Evolutionary conservation across 108 stramenopile species (phyloP), one percentile per base, ranked within the genome.

Genomic region (Stephanodiscus minutulus): DNA sequence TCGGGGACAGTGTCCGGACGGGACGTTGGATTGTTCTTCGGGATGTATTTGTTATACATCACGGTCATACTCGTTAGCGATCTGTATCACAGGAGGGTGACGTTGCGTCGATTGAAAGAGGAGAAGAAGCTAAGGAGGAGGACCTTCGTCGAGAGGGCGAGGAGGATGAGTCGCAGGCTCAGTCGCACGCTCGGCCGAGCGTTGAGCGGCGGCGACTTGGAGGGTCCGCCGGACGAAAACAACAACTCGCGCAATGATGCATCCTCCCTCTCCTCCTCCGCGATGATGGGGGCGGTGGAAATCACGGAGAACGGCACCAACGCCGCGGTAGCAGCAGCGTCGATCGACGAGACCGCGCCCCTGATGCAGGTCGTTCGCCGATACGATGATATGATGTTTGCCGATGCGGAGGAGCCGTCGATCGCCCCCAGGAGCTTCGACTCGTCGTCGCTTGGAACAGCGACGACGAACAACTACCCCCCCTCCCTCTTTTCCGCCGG

Each of bases 71-170:
- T 85, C 8, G 50, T 43, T 15, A 55, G 77, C 24, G 85, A 85
- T 61, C 33, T 85, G n/a, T 85, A 77, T 28, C 85, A 85, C 59
- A 70, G 60, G 41, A 79, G 68, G 29, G 83, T 84, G 27, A 81
- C 74, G 22, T 29, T 74, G 43, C 64, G 33, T 5, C 56, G 82
- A 33, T 20, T 70, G 11, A 41, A 60, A 12, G 36, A 9, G 24
- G 72, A 78, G 65, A 39, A 48, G 17, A 67, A 66, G 72, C 24
- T 43, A 39, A 37, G 73, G 73, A 82, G 77, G 66, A 29, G 60
- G 50, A 60, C 43, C 49, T 12, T 79, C 13, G 21, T 11, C 28
- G 53, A 71, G 33, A 64, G 15, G 41, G 63, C 61, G 20, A 48
- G 28, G 41, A 64, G 70, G 62, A 47, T 75, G 58, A 75, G 74